phyloP scores from a whole-genome alignment of 164 flowering plant species.

The Sextonia rubra region DNA sequence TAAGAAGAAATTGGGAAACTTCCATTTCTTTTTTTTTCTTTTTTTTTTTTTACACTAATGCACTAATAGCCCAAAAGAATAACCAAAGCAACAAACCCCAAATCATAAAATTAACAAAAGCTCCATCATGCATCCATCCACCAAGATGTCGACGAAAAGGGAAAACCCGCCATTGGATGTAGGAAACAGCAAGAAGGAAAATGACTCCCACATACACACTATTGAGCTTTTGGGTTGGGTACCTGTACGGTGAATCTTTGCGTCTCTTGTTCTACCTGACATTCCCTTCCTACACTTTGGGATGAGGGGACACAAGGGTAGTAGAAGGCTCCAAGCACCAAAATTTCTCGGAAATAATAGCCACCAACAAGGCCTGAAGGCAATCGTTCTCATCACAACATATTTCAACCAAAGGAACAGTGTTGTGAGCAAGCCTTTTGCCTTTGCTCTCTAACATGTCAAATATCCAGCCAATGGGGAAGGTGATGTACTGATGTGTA shows the following conservation, averaged over 20 bases:
- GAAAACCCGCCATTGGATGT: too few species aligned
- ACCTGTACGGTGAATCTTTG: background rate
- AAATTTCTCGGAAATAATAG: background rate
- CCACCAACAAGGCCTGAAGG: background rate
- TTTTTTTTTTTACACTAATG: too few species aligned
- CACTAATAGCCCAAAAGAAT: too few species aligned
- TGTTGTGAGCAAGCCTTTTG: background rate
- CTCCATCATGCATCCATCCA: too few species aligned
- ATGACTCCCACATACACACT: background rate
- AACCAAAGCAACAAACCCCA: too few species aligned
- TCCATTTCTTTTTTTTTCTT: too few species aligned
- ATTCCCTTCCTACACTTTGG: background rate
- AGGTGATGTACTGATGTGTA: too few species aligned
- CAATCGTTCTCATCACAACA: background rate
- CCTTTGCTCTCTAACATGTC: too few species aligned
- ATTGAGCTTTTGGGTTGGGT: too few species aligned
- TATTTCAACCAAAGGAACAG: background rate
- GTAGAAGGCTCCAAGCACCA: background rate
- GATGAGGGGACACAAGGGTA: background rate
- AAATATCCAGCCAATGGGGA: too few species aligned
- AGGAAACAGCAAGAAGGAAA: background rate
- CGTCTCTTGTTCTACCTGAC: background rate
- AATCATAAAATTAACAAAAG: too few species aligned
- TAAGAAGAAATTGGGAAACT: too few species aligned
- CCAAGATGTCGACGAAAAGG: background rate